A percentile compares a stretch with the other conserved stretches of the same genome.
phyloP scores from a whole-genome alignment of 441 rosid species.

The Sinapis alba region DNA sequence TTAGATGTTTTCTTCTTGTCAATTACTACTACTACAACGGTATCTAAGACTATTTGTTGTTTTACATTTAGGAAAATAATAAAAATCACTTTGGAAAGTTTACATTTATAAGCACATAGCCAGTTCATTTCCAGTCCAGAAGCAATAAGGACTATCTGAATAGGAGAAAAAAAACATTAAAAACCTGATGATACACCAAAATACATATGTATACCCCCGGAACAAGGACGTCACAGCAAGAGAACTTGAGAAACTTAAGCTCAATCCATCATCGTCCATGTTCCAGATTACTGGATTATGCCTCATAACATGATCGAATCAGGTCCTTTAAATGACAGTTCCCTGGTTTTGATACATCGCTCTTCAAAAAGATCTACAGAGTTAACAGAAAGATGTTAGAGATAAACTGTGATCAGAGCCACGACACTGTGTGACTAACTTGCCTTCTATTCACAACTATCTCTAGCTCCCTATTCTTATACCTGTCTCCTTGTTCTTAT shows the following conservation, averaged over 20 bases:
- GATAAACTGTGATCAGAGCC: neutral
- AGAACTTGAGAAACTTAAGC: neutral
- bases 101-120: slow-evolving; percentile 1
- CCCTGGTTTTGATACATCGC: neutral
- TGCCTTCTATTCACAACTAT: neutral
- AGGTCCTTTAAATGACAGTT: neutral
- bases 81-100: neutral
- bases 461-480: neutral
- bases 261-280: slow-evolving; percentile 4
- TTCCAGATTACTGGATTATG: neutral
- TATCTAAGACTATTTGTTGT: neutral
- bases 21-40: neutral
- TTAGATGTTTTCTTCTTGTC: too few relatives aligned
- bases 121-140: slow-evolving; percentile 16
- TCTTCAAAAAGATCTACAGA: slow-evolving; percentile 22
- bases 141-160: slow-evolving; percentile 1
- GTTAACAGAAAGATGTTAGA: slow-evolving; percentile 6
- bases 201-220: neutral
- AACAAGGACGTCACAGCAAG: slow-evolving; percentile 1
- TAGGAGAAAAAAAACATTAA: slow-evolving; percentile 5
- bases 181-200: slow-evolving; percentile 2
- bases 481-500: neutral
- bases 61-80: neutral
- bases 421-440: neutral
- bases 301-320: slow-evolving; percentile 3